Evolutionary conservation across 2,329 filamentous ascomycete species (phyloP).

Genomic region (Davidsoniella australis): DNA sequence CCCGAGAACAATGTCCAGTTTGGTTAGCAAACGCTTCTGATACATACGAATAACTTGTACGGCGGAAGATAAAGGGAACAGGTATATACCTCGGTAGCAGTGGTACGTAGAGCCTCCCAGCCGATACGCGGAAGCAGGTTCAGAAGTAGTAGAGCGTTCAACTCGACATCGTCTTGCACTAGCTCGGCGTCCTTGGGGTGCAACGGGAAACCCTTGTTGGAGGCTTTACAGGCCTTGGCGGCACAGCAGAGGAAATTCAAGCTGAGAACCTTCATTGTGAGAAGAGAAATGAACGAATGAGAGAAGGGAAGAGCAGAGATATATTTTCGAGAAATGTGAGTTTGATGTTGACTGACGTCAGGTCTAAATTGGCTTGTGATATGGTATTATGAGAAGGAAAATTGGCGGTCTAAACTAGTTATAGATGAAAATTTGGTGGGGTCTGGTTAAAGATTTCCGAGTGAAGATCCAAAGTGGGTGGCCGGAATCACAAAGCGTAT

Average conservation of each 20-base stretch:
- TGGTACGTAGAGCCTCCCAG: constrained; percentile 64
- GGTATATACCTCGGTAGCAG: constrained; percentile 54
- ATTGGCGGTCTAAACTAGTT: neutral
- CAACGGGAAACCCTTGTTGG: constrained; percentile 65
- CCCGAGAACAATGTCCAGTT: neutral
- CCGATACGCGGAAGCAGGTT: constrained; percentile 80
- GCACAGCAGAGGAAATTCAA: constrained; percentile 96
- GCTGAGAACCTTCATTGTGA: constrained; percentile 76
- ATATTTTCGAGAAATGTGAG: neutral
- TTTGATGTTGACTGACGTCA: neutral
- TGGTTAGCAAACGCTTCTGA: neutral
- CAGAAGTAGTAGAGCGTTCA: constrained; percentile 63
- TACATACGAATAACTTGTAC: neutral
- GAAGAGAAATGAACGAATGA: neutral
- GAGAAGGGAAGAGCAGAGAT: neutral
- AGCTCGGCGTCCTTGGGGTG: constrained; percentile 88
- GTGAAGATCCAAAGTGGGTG: no score
- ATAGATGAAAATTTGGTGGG: neutral
- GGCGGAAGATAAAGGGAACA: neutral
- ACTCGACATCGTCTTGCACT: constrained; percentile 63
- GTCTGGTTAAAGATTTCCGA: no score
- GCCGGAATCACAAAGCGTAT: no score
- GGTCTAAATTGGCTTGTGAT: neutral
- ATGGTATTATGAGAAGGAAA: neutral
- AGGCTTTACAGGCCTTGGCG: constrained; percentile 81